Percentiles rank a stretch among this genome's conserved stretches.
Conservation (phyloP, 2,329 filamentous ascomycete genomes). For the Fusarium sp. region DNA sequence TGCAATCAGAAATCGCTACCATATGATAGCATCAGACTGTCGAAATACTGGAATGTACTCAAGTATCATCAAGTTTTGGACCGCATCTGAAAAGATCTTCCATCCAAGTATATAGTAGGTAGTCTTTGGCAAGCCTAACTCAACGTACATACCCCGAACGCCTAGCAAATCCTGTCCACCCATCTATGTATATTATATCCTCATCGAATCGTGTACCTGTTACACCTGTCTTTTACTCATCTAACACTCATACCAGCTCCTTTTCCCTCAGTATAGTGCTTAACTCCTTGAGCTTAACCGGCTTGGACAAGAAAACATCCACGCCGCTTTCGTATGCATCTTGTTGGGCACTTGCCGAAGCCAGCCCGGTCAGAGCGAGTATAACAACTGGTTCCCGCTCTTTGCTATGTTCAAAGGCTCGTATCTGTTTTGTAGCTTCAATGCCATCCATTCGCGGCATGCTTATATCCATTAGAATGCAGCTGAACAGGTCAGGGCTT, state of each 20-base stretch:
- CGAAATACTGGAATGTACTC: neutral
- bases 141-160: neutral
- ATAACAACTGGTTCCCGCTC: constrained; percentile 56
- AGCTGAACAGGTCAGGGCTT: constrained; percentile 42
- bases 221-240: too few relatives aligned
- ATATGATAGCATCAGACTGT: neutral
- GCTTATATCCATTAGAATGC: constrained; percentile 61
- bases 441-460: constrained; percentile 68
- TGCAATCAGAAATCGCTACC: neutral
- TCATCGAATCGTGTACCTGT: neutral
- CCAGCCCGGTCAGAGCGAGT: constrained; percentile 64
- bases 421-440: constrained; percentile 60
- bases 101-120: neutral
- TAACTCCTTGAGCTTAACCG: constrained; percentile 58
- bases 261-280: constrained; percentile 29
- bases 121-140: neutral
- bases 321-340: constrained; percentile 65
- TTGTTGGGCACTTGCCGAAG: constrained; percentile 59
- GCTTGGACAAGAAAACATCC: constrained; percentile 66
- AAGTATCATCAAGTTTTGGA: neutral
- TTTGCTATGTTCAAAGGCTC: constrained; percentile 59
- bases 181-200: constrained; percentile 5
- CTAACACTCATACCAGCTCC: constrained; percentile 5
- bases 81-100: neutral
- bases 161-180: neutral